A percentile compares a stretch with the other conserved stretches of the same genome.
These are phyloP conservation scores for Pseudonitzschia pungens DNA, from an alignment of 108 stramenopile species.

Conservation along the genomic window DNA sequence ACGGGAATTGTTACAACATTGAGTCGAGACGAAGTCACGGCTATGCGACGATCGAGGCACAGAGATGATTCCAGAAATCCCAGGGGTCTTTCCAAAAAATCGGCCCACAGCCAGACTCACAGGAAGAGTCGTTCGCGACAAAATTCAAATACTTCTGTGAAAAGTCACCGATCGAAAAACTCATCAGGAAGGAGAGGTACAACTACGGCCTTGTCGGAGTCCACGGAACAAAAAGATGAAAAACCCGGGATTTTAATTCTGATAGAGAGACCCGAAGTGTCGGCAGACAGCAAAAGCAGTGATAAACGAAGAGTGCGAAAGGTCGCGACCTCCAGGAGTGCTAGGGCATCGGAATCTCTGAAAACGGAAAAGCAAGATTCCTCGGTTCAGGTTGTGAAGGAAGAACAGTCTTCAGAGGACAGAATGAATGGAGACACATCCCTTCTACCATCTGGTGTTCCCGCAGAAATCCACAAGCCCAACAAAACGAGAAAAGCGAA, in stretches of 20 bases:
- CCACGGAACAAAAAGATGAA: not conserved
- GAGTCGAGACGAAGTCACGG: not conserved
- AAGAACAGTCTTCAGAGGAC: no score
- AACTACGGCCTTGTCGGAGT: not conserved
- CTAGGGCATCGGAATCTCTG: not conserved
- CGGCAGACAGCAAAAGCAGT: not conserved
- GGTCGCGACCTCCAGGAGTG: not conserved
- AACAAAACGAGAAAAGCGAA: no score
- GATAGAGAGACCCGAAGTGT: not conserved
- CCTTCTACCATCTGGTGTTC: no score
- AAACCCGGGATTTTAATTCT: not conserved
- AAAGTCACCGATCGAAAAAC: not conserved
- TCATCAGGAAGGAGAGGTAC: not conserved
- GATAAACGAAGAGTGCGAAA: not conserved
- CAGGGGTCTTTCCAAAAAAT: not conserved
- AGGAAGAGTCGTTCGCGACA: not conserved
- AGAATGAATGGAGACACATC: no score
- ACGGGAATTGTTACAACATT: not conserved
- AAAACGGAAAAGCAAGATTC: not conserved
- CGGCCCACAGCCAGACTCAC: not conserved
- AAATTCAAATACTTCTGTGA: not conserved
- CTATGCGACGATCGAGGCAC: not conserved
- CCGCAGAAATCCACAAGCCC: no score
- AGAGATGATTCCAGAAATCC: not conserved
- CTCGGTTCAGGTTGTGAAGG: no score